Evolutionary conservation across 139 green algal genomes (phyloP).

Genomic region (Dunaliella sp.): DNA sequence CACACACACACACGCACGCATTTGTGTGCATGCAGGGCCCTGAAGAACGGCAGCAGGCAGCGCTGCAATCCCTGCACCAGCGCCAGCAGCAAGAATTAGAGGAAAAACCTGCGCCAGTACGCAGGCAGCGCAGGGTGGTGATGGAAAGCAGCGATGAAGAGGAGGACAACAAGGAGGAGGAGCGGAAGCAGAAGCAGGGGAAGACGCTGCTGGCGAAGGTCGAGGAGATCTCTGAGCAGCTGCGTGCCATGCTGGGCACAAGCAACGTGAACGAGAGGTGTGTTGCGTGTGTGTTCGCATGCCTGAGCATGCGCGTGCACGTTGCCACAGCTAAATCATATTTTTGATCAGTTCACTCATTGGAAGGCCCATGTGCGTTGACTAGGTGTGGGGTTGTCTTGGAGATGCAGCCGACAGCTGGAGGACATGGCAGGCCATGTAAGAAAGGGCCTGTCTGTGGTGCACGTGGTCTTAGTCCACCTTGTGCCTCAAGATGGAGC

Average conservation of each 20-base stretch:
- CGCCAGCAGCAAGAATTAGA: background rate
- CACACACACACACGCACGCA: background rate
- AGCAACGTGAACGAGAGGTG: background rate
- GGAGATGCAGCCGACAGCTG: too few relatives aligned
- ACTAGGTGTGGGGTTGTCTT: too few relatives aligned
- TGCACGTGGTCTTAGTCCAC: too few relatives aligned
- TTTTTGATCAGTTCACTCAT: too few relatives aligned
- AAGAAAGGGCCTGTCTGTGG: too few relatives aligned
- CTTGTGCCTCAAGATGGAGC: too few relatives aligned
- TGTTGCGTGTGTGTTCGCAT: too few relatives aligned
- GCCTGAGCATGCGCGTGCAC: too few relatives aligned
- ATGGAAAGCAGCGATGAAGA: conserved; percentile 10
- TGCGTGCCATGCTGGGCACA: conserved; percentile 21
- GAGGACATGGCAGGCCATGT: too few relatives aligned
- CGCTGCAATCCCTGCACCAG: conserved; percentile 5
- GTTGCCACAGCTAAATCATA: too few relatives aligned
- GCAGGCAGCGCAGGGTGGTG: background rate
- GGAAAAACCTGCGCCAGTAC: background rate
- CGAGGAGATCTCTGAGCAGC: conserved; percentile 26
- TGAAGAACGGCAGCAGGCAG: background rate
- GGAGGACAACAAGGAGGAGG: background rate
- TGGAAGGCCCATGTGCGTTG: too few relatives aligned
- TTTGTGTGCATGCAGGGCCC: background rate
- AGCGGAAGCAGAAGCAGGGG: conserved; percentile 16
- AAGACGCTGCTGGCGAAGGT: conserved; percentile 17